phyloP scores from a whole-genome alignment of 257 asterid species.

The Solanum bulbocastanum region DNA sequence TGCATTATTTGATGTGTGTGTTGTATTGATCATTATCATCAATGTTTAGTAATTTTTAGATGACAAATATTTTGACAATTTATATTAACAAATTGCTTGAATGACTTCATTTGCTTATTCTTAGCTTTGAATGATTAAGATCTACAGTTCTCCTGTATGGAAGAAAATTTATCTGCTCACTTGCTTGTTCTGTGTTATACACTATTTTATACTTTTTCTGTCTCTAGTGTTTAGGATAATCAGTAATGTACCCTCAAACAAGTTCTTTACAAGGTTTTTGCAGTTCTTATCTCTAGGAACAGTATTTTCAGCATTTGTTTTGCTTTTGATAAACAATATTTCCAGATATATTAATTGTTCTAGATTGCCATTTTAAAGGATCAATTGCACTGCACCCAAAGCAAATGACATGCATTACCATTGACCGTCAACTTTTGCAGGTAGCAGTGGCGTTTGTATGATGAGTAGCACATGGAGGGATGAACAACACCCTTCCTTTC shows the following conservation, averaged over 20 bases:
- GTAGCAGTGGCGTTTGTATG: slow-evolving; percentile 69
- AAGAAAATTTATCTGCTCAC: background rate
- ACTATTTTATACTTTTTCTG: background rate
- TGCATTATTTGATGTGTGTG: background rate
- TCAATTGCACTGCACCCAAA: background rate
- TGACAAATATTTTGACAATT: background rate
- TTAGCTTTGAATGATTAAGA: background rate
- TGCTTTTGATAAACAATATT: background rate
- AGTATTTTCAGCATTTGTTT: background rate
- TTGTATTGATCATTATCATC: background rate
- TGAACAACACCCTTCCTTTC: slow-evolving; percentile 71
- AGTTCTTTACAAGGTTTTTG: background rate
- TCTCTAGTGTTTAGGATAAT: background rate
- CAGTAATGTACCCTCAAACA: background rate
- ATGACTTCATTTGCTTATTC: background rate
- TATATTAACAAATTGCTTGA: background rate
- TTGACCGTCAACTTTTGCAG: slow-evolving; percentile 23
- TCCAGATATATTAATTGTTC: background rate
- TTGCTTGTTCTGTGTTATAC: background rate
- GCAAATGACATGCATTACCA: background rate
- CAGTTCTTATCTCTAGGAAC: background rate
- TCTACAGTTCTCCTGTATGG: background rate
- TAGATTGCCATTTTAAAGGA: background rate
- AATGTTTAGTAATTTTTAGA: background rate
- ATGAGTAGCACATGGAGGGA: slow-evolving; percentile 78